These are phyloP conservation scores for Solanum virginianum DNA, from an alignment of 257 asterid genomes.

Conservation along the genomic window DNA sequence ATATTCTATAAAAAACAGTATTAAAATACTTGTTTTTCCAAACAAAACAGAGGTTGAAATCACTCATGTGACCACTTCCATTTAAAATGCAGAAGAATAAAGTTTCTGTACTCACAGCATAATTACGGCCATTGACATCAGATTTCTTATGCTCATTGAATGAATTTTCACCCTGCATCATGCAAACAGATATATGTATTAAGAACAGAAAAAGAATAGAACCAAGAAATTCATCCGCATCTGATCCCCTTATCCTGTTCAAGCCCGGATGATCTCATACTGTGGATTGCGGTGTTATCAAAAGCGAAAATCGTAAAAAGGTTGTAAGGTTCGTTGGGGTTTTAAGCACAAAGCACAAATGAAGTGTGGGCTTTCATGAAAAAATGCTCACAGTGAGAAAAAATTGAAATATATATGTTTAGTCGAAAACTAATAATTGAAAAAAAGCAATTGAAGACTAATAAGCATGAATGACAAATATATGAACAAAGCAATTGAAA, in stretches of 20 bases:
- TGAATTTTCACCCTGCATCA: slow-evolving; percentile 36
- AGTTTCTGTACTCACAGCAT: slow-evolving; percentile 63
- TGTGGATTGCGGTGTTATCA: background rate
- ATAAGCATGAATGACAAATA: background rate
- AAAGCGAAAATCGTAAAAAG: background rate
- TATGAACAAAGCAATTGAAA: background rate
- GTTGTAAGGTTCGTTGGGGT: background rate
- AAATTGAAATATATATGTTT: background rate
- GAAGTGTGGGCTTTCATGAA: background rate
- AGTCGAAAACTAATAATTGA: background rate
- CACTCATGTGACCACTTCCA: background rate
- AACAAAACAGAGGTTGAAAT: background rate
- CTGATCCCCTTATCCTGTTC: background rate
- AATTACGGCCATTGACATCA: slow-evolving; percentile 50
- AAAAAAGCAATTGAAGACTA: too few species aligned
- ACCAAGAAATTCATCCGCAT: background rate
- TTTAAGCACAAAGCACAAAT: background rate
- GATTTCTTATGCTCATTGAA: slow-evolving; percentile 24
- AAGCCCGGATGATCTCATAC: background rate
- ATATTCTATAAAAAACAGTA: background rate
- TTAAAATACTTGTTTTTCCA: background rate
- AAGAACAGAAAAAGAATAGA: background rate
- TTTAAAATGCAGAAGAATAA: background rate
- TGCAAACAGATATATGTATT: background rate
- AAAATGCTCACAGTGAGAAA: background rate